Conservation (phyloP, 129 eudicot genomes). For the Arctium lappa region DNA sequence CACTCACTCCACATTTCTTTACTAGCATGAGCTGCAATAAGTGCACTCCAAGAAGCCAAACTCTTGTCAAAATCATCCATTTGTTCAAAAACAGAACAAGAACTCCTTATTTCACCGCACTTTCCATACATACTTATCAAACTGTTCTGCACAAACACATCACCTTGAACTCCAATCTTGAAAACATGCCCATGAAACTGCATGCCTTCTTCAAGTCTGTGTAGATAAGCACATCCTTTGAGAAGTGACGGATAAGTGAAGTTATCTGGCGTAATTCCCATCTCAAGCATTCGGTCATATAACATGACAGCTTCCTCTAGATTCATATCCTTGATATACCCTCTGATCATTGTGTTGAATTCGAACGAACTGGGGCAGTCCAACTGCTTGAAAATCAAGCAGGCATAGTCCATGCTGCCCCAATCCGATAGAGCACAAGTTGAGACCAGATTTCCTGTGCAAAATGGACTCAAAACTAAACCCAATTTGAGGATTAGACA, state of each 20-base stretch:
- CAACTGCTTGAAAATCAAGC: slow-evolving; percentile 56
- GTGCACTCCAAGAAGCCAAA: slow-evolving; percentile 54
- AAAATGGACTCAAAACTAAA: slow-evolving; percentile 49
- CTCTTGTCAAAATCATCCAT: slow-evolving; percentile 30
- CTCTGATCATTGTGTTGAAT: slow-evolving; percentile 69
- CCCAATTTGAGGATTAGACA: slow-evolving; percentile 59
- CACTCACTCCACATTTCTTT: slow-evolving; percentile 49
- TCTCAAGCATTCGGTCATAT: slow-evolving; percentile 34
- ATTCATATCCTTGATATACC: slow-evolving; percentile 42
- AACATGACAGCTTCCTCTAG: slow-evolving; percentile 39
- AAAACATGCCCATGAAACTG: slow-evolving; percentile 57
- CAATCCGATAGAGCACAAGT: slow-evolving; percentile 68
- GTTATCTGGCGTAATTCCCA: slow-evolving; percentile 34
- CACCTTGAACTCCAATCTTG: slow-evolving; percentile 35
- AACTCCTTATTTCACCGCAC: slow-evolving; percentile 32
- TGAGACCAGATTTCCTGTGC: slow-evolving; percentile 62
- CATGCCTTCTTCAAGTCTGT: slow-evolving; percentile 27
- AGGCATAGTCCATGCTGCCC: slow-evolving; percentile 89
- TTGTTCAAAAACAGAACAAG: slow-evolving; percentile 39
- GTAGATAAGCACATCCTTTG: slow-evolving; percentile 38
- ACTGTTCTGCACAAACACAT: slow-evolving; percentile 51
- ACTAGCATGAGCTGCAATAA: slow-evolving; percentile 45
- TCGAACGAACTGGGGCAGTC: slow-evolving; percentile 61
- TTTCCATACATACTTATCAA: slow-evolving; percentile 53
- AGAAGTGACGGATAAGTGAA: slow-evolving; percentile 52